A percentile compares a stretch with the other conserved stretches of the same genome.
phyloP scores from a whole-genome alignment of 805 yeast species.

The Kodamaea laetipori region DNA sequence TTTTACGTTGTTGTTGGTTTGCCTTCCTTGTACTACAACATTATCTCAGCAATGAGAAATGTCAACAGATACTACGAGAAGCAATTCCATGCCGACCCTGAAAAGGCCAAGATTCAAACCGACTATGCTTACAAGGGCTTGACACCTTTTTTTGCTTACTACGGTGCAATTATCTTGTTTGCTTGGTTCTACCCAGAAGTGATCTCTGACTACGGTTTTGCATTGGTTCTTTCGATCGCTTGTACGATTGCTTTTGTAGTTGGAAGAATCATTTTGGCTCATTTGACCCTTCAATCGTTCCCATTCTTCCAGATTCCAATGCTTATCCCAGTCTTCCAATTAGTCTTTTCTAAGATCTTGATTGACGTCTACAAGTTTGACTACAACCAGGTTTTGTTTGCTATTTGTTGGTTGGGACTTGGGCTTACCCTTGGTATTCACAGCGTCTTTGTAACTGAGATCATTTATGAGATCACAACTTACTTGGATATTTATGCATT shows the following conservation, averaged over 20 bases:
- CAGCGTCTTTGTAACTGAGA: constrained; percentile 70
- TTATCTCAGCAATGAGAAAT: constrained; percentile 64
- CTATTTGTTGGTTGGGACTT: constrained; percentile 64
- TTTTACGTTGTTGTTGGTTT: constrained; percentile 54
- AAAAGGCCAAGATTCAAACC: constrained; percentile 39
- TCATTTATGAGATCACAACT: constrained; percentile 75
- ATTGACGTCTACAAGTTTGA: constrained; percentile 41
- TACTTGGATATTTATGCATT: constrained; percentile 86
- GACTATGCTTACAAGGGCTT: constrained; percentile 53
- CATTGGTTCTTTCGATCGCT: constrained; percentile 71
- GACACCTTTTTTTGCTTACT: constrained; percentile 65
- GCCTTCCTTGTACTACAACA: constrained; percentile 61
- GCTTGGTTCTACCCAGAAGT: constrained; percentile 54
- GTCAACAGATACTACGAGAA: constrained; percentile 51
- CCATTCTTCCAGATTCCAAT: constrained; percentile 74
- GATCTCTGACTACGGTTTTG: constrained; percentile 47
- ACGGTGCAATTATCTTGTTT: constrained; percentile 49
- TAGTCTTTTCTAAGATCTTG: constrained; percentile 36
- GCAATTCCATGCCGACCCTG: constrained; percentile 20
- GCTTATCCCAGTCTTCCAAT: constrained; percentile 60
- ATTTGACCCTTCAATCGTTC: constrained; percentile 75
- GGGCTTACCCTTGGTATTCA: constrained; percentile 70
- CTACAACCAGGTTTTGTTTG: constrained; percentile 45
- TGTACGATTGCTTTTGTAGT: constrained; percentile 78
- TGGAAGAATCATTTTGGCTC: constrained; percentile 89